Percentiles rank a stretch among this genome's conserved stretches.
Conservation (phyloP, 2,329 filamentous ascomycete genomes). For the Emydomyces testavorans region DNA sequence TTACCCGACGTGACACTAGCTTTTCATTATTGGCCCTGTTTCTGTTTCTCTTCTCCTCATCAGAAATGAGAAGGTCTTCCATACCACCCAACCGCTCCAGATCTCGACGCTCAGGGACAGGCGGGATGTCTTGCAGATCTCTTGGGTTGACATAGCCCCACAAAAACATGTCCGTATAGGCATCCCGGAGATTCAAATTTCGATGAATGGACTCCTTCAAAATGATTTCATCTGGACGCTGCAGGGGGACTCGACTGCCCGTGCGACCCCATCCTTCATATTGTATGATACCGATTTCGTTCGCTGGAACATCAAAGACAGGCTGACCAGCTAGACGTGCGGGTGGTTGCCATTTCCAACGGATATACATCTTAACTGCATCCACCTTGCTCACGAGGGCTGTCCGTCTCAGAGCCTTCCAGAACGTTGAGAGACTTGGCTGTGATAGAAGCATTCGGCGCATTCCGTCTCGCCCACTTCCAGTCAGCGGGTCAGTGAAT, state of each 20-base stretch:
- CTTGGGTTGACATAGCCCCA: slow-evolving; percentile 51
- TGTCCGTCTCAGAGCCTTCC: slow-evolving; percentile 48
- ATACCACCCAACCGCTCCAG: slow-evolving; percentile 32
- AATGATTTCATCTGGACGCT: slow-evolving; percentile 49
- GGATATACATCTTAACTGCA: slow-evolving; percentile 45
- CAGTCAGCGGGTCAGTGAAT: slow-evolving; percentile 52
- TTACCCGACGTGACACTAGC: slow-evolving; percentile 2
- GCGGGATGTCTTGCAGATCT: slow-evolving; percentile 42
- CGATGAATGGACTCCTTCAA: slow-evolving; percentile 45
- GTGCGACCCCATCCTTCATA: slow-evolving; percentile 28
- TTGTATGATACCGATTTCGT: slow-evolving; percentile 42
- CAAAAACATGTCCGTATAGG: slow-evolving; percentile 47
- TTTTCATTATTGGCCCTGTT: slow-evolving; percentile 5
- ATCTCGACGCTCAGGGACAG: slow-evolving; percentile 43
- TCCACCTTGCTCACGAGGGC: slow-evolving; percentile 42
- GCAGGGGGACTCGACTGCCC: slow-evolving; percentile 36
- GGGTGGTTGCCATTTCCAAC: slow-evolving; percentile 42
- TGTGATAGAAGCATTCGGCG: slow-evolving; percentile 51
- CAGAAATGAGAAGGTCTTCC: slow-evolving; percentile 11
- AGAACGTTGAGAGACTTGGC: slow-evolving; percentile 45
- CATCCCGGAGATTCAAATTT: slow-evolving; percentile 42
- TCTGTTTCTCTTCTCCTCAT: slow-evolving; percentile 4
- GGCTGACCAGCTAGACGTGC: slow-evolving; percentile 20
- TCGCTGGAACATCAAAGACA: slow-evolving; percentile 43
- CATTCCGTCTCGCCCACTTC: slow-evolving; percentile 41